phyloP scores from a whole-genome alignment of 2,329 filamentous ascomycete genomes.

The Fusarium sp. region DNA sequence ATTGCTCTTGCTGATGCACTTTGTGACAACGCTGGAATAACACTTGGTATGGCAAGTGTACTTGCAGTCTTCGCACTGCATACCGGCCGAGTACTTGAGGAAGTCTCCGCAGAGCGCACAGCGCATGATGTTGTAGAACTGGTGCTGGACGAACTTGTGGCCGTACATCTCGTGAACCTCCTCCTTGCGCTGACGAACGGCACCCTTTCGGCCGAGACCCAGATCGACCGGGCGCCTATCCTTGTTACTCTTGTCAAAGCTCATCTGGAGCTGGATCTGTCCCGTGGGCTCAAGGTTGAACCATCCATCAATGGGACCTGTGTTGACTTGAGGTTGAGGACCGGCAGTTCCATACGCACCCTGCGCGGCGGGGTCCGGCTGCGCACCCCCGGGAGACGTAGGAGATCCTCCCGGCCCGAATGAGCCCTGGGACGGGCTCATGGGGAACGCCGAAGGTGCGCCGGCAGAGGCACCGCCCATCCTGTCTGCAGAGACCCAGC shows the following conservation, averaged over 20 bases:
- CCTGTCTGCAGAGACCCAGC: conserved; percentile 97
- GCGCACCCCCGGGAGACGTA: conserved; percentile 56
- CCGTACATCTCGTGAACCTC: conserved; percentile 99
- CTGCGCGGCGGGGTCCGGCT: conserved; percentile 50
- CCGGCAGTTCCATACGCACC: conserved; percentile 54
- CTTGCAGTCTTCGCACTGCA: conserved; percentile 99
- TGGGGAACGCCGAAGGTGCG: conserved; percentile 70
- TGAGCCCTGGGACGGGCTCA: conserved; percentile 63
- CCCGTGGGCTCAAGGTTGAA: conserved; percentile 97
- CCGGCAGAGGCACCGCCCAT: conserved; percentile 76
- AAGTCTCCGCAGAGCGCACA: conserved; percentile 98
- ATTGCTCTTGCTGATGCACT: conserved; percentile 99
- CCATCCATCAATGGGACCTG: conserved; percentile 88
- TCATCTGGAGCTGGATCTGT: conserved; percentile 90
- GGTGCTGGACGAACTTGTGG: conserved; percentile 98
- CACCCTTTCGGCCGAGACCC: conserved; percentile 93
- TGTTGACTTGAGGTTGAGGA: conserved; percentile 67
- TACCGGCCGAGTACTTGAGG: conserved; percentile 97
- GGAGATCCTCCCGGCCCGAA: conserved; percentile 62
- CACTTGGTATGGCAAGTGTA: conserved; percentile 99
- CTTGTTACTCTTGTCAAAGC: conserved; percentile 92
- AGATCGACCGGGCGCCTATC: conserved; percentile 88
- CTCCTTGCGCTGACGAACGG: conserved; percentile 97
- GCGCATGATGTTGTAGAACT: conserved; percentile 99
- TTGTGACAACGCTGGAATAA: conserved; percentile 96